phyloP scores from a whole-genome alignment of 768 basidiomycete species.

The Lyophyllum atratum region DNA sequence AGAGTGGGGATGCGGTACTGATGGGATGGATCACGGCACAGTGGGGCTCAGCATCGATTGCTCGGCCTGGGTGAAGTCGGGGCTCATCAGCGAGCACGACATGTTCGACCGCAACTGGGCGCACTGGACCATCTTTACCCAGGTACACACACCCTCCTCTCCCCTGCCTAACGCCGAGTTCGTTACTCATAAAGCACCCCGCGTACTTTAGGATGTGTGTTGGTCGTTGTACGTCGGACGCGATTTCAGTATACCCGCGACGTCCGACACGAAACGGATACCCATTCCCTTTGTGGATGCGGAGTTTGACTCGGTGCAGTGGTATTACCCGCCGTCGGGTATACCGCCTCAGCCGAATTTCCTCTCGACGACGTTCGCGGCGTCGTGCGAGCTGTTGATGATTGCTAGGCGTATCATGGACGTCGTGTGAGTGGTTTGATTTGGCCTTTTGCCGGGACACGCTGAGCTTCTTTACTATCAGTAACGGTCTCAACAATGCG shows the following conservation, averaged over 20 bases:
- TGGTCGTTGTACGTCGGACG: constrained; percentile 71
- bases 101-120: constrained; percentile 62
- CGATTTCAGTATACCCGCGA: constrained; percentile 50
- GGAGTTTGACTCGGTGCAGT: constrained; percentile 51
- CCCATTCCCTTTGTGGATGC: constrained; percentile 50
- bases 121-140: constrained; percentile 59
- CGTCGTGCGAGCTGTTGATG: constrained; percentile 48
- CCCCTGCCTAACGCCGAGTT: background rate
- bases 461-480: constrained; percentile 15
- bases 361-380: constrained; percentile 49
- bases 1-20: background rate
- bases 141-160: constrained; percentile 29
- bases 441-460: background rate
- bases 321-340: constrained; percentile 41
- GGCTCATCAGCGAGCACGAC: constrained; percentile 52
- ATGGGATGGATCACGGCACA: constrained; percentile 21
- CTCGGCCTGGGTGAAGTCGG: constrained; percentile 54
- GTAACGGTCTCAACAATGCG: constrained; percentile 44
- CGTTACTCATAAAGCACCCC: background rate
- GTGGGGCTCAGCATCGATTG: constrained; percentile 62
- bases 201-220: constrained; percentile 56
- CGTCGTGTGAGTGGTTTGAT: constrained; percentile 46
- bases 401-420: constrained; percentile 56
- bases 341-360: constrained; percentile 41
- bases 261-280: constrained; percentile 36